These are phyloP conservation scores for Fusarium penzigii DNA, from an alignment of 2,329 filamentous ascomycete genomes.

Conservation along the genomic window DNA sequence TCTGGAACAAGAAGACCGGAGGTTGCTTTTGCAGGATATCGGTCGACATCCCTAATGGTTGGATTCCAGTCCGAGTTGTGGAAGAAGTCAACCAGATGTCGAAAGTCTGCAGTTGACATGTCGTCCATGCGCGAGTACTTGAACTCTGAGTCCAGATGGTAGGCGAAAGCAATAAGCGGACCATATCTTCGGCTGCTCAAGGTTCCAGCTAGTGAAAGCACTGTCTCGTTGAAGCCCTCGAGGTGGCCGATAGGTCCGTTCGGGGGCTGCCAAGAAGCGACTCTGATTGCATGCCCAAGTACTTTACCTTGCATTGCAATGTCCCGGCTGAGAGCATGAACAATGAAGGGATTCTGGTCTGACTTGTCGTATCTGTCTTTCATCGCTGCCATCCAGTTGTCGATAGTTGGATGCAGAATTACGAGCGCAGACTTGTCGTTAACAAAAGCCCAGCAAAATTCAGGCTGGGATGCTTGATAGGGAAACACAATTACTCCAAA, in stretches of 20 bases:
- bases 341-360: neutral
- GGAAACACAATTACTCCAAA: neutral
- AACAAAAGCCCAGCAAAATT: neutral
- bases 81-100: neutral
- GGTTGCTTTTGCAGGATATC: neutral
- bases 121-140: constrained; percentile 1
- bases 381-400: neutral
- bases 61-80: constrained; percentile 2
- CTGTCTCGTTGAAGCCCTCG: constrained; percentile 1
- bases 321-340: neutral
- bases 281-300: neutral
- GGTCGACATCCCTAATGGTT: neutral
- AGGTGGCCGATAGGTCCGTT: neutral
- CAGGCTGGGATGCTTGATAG: neutral
- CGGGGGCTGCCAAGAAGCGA: neutral
- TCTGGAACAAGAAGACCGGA: neutral
- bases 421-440: neutral
- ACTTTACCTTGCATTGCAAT: neutral
- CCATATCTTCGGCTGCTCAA: neutral
- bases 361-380: neutral
- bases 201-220: neutral
- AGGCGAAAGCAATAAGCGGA: neutral
- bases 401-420: neutral
- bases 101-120: neutral
- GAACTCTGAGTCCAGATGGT: neutral